These are phyloP conservation scores for Cantharellus cinnabarinus DNA, from an alignment of 768 basidiomycete species.

Conservation along the genomic window DNA sequence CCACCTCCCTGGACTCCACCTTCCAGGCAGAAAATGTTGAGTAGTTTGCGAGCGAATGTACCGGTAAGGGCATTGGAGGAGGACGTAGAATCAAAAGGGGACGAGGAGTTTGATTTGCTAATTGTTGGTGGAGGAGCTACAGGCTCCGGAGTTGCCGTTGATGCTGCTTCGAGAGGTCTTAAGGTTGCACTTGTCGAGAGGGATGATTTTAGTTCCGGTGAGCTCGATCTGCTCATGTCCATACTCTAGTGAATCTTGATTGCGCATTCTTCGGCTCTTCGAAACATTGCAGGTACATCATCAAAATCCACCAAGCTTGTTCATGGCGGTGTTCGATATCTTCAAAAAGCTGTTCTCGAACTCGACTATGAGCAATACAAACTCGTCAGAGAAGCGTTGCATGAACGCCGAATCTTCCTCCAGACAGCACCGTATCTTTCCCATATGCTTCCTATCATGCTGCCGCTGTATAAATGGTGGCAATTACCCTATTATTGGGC, in stretches of 20 bases:
- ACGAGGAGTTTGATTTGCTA: slow-evolving; percentile 54
- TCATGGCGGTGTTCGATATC: slow-evolving; percentile 91
- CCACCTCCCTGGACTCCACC: slow-evolving; percentile 9
- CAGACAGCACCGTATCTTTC: slow-evolving; percentile 90
- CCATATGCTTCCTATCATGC: slow-evolving; percentile 87
- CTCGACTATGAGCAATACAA: slow-evolving; percentile 95
- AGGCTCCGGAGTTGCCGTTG: slow-evolving; percentile 88
- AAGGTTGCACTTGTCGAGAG: slow-evolving; percentile 86
- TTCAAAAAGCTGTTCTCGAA: slow-evolving; percentile 91
- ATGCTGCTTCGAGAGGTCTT: slow-evolving; percentile 79
- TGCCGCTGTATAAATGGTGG: slow-evolving; percentile 98
- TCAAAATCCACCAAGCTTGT: slow-evolving; percentile 97
- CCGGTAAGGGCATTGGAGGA: slow-evolving; percentile 3
- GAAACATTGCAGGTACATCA: slow-evolving; percentile 45
- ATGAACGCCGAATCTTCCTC: slow-evolving; percentile 82
- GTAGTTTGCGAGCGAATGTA: neutral
- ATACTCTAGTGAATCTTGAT: neutral
- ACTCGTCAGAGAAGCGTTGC: slow-evolving; percentile 84
- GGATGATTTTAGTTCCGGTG: slow-evolving; percentile 79
- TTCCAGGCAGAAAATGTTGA: slow-evolving; percentile 3
- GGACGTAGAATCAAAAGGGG: slow-evolving; percentile 13
- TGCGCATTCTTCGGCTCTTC: neutral
- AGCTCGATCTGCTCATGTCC: slow-evolving; percentile 10
- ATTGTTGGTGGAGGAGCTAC: slow-evolving; percentile 91
- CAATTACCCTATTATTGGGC: slow-evolving; percentile 91